Base-by-base conservation (phyloP, 2,329 filamentous ascomycete genomes). In the Diaporthe nobilis region DNA sequence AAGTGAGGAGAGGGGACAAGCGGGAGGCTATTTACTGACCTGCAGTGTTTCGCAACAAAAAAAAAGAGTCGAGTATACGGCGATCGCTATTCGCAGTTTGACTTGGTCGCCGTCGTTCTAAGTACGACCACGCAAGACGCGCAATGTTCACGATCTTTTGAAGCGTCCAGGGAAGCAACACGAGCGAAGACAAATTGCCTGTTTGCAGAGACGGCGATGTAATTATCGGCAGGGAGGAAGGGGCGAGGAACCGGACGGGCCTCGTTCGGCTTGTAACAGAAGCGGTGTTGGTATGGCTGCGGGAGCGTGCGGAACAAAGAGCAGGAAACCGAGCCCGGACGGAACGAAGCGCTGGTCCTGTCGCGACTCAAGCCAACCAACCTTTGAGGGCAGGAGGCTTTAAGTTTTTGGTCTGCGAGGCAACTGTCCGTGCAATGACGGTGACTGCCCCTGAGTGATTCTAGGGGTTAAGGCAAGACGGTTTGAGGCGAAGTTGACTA, bases 21-120 rank as follows among this genome's bases (percentile, higher is more conserved):
- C 25, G 61, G 60, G 58, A 75, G 65, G 72, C 55, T 75, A 47
- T 57, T 70, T 60, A 77, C 75, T 77, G 73, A 77, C 75, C 75
- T 75, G 61, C 71, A 49, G 68, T 75, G 71, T 34, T 39, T 61
- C 68, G 25, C 53, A 55, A 28, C 53, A 55, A 28, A 31, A 55
- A 65, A 55, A 28, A 44, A 42, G 37, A 28, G 22, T 63, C 34
- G 57, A 39, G 31, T 61, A 25, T 31, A 53, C 31, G 34, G n/a
- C 57, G 49, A 44, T 55, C 37, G 22, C 31, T 53, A 20, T 51
- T 61, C 42, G 55, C 13, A 60, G 55, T 47, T 31, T 42, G 37
- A 28, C 13, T 60, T 65, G 3, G 58, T 73, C 47, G 51, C 13
- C 7, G 71, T n/a, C n/a, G 44, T 25, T 22, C 20, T 42, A 42